Base-by-base conservation (phyloP, 441 rosid species). In the Lepidium campestre region DNA sequence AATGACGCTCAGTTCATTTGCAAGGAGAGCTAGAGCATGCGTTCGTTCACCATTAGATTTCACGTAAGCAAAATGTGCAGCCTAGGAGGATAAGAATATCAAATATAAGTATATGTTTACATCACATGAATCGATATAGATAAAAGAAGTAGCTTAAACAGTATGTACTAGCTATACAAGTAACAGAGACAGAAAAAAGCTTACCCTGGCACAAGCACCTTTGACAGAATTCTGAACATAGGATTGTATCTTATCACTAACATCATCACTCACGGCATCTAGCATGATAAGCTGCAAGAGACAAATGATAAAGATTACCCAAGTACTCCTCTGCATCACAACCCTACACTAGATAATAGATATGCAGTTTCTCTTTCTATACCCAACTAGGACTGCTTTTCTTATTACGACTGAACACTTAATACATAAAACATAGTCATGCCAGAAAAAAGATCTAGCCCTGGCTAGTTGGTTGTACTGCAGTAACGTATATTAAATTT, bases 11-110 rank as follows among this genome's bases (percentile, higher is more conserved):
- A 95, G 80, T 78, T 90, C 96, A 74, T 83, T 81, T 62, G 95
- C 99, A 65, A 95, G 95, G 72, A 88, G 67, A 70, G 93, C 92
- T 75, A 95, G 81, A 62, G 91, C 93, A 77, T 87, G 97, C 11
- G 46, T 73, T 72, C 81, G 82, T 69, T 80, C 83, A 66, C 68
- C 81, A 75, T 81, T 79, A 67, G 85, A 83, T 75, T 81, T 89
- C 77, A 82, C 74, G 62, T 81, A 81, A 52, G 85, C 57, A 74
- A 80, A 72, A 72, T 80, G 80, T 58, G 83, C 85, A 68, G 78
- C 95, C 98, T 95, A 76, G 54, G 55, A 70, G 77, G 37, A 76
- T 46, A 39, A 57, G 34, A 53, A 66, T 10, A 53, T 59, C 20
- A 29, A 55, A 70, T 62, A 10, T 13, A 41, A 49, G 15, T 27